These are phyloP conservation scores for Emiliania huxleyi DNA, from an alignment of 78 protist genomes.

Conservation along the genomic window DNA sequence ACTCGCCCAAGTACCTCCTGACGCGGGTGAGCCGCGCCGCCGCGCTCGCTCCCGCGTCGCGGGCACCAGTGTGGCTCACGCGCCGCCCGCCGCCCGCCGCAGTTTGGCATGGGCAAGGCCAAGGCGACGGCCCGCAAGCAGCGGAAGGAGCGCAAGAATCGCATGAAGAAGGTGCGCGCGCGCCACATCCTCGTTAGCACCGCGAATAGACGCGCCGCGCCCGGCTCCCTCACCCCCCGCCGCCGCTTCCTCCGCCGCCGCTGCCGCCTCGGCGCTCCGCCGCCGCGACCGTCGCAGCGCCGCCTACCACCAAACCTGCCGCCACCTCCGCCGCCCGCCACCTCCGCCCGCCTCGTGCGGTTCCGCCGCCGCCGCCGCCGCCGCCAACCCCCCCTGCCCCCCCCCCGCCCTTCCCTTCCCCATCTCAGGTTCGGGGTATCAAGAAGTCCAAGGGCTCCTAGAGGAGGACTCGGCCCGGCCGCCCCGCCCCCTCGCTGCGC, in stretches of 20 bases:
- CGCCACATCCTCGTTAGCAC: too few relatives aligned
- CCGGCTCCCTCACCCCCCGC: not conserved
- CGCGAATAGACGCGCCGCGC: too few relatives aligned
- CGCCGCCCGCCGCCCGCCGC: not conserved
- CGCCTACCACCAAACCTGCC: too few relatives aligned
- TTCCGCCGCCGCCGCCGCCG: too few relatives aligned
- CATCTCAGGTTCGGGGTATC: conserved; percentile 58
- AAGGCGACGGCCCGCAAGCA: conserved; percentile 78
- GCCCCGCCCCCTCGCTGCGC: too few relatives aligned
- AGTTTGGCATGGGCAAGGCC: conserved; percentile 55
- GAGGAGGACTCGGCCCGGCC: too few relatives aligned
- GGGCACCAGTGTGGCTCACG: not conserved
- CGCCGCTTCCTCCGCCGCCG: not conserved
- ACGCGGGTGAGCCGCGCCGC: conserved; percentile 52
- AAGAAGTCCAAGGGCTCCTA: conserved; percentile 68
- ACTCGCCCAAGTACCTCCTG: conserved; percentile 89
- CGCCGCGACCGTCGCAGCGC: not conserved
- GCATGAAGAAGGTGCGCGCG: conserved; percentile 78
- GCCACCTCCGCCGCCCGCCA: too few relatives aligned
- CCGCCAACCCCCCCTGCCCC: too few relatives aligned
- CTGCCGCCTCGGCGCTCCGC: not conserved
- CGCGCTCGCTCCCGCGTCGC: not conserved
- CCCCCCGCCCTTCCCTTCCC: too few relatives aligned
- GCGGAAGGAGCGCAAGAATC: conserved; percentile 95
- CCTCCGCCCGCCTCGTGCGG: too few relatives aligned